Evolutionary conservation across 768 basidiomycete genomes (phyloP), one percentile per base, ranked within the genome.

Genomic region (Mycena chlorophos): DNA sequence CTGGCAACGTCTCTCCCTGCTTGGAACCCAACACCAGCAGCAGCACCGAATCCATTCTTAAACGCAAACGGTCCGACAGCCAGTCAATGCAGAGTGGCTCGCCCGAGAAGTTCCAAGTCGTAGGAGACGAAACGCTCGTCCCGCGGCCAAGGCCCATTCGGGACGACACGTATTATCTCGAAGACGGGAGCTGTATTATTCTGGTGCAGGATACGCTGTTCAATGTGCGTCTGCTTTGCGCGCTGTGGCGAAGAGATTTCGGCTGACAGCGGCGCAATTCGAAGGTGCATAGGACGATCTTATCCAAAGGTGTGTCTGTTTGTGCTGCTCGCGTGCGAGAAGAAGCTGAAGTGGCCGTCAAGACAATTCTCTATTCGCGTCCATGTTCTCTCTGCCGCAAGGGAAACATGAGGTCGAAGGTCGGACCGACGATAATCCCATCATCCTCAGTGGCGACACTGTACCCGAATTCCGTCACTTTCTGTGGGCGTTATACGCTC

Each of bases 401-500:
- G 85, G 82, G 2, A 69, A 73, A 37, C 66, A 68, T 8, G 63
- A 69, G 14, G 69, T 63, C 1, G 88, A 91, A 63, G 89, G 89
- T 3, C 67, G 64, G 16, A 83, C 81, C 8, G 89, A 91, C 63
- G 78, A 79, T 23, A 79, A 82, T 54, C 88, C 89, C 1, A 80
- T 91, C 30, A 58, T 82, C 27, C 75, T 91, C 28, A 68, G 69
- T 2, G 88, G 88, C 0, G 86, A 90, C 57, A 82, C 80, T 0
- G 76, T 79, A 8, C 69, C 77, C 3, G 86, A 90, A 67, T 91
- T 91, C 65, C 78, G 80, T 47, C 79, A 86, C 65, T 87, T 91
- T 62, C 77, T 91, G 28, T 88, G 85, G 85, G 83, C 83, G 1
- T 69, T 90, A n/a, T 90, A 91, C 63, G 86, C 88, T 5, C 64